Percentiles rank a stretch among this genome's conserved stretches.
These are phyloP conservation scores for Gossypium longicalyx DNA, from an alignment of 345 rosid species.

Conservation along the genomic window DNA sequence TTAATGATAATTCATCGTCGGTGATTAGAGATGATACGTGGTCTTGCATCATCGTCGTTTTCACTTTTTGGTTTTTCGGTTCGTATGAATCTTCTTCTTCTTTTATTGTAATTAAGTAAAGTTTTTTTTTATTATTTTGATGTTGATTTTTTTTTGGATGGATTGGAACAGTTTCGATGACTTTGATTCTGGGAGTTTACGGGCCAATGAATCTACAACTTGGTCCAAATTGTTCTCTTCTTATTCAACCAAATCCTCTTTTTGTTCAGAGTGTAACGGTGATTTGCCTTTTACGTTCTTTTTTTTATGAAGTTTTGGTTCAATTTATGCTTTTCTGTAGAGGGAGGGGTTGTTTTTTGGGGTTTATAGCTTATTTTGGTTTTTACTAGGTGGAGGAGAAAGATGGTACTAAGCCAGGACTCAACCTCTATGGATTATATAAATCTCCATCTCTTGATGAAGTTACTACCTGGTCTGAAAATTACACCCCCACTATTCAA, in stretches of 20 bases:
- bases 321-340: neutral
- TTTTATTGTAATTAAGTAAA: neutral
- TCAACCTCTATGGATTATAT: slow-evolving; percentile 56
- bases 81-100: slow-evolving; percentile 16
- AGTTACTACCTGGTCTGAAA: slow-evolving; percentile 51
- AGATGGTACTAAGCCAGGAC: slow-evolving; percentile 44
- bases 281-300: slow-evolving; percentile 8
- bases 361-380: slow-evolving; percentile 5
- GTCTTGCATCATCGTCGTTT: slow-evolving; percentile 78
- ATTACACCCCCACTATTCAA: slow-evolving; percentile 41
- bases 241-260: slow-evolving; percentile 60
- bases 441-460: slow-evolving; percentile 67
- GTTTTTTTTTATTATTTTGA: neutral
- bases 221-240: slow-evolving; percentile 70
- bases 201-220: slow-evolving; percentile 56
- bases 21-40: slow-evolving; percentile 63
- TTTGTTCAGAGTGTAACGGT: slow-evolving; percentile 85
- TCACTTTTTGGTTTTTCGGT: slow-evolving; percentile 93
- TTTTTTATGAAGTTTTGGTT: neutral
- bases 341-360: neutral
- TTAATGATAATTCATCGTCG: slow-evolving; percentile 33
- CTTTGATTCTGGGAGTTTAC: slow-evolving; percentile 81
- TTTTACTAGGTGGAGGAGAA: slow-evolving; percentile 61
- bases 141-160: neutral
- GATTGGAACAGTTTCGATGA: slow-evolving; percentile 66